These are phyloP conservation scores for Stephanodiscus minutulus DNA, from an alignment of 108 stramenopile genomes.

Conservation along the genomic window DNA sequence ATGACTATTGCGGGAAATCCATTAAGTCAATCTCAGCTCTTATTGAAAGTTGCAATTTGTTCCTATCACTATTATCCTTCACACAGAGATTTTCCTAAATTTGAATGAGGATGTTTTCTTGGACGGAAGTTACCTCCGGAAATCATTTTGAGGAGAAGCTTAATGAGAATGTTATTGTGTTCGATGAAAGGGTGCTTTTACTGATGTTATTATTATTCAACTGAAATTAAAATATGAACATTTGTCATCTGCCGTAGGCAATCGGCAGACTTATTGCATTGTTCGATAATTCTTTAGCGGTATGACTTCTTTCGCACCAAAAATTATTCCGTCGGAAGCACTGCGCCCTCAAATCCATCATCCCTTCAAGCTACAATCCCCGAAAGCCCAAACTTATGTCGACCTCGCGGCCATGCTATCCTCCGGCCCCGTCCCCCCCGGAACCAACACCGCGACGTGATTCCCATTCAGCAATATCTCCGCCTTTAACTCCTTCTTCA, in stretches of 20 bases:
- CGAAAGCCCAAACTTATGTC: neutral
- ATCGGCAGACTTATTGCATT: neutral
- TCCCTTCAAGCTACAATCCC: neutral
- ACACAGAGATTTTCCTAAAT: too few relatives aligned
- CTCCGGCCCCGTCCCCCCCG: constrained; percentile 76
- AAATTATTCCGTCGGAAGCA: neutral
- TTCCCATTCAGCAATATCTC: constrained; percentile 91
- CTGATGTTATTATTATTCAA: neutral
- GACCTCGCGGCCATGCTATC: constrained; percentile 73
- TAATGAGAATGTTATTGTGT: too few relatives aligned
- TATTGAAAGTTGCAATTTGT: too few relatives aligned
- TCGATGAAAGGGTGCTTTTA: too few relatives aligned
- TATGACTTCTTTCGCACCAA: neutral
- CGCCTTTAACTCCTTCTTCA: constrained; percentile 72
- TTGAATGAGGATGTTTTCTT: too few relatives aligned
- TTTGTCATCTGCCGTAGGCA: neutral
- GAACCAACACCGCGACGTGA: constrained; percentile 87
- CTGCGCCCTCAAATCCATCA: neutral
- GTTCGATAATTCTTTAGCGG: neutral
- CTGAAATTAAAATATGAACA: neutral
- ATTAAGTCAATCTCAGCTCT: too few relatives aligned
- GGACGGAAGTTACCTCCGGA: too few relatives aligned
- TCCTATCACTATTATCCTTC: too few relatives aligned
- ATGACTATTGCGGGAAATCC: too few relatives aligned
- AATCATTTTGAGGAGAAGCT: too few relatives aligned